phyloP scores from a whole-genome alignment of 148 eudicot genomes.

The Camellia japonica region DNA sequence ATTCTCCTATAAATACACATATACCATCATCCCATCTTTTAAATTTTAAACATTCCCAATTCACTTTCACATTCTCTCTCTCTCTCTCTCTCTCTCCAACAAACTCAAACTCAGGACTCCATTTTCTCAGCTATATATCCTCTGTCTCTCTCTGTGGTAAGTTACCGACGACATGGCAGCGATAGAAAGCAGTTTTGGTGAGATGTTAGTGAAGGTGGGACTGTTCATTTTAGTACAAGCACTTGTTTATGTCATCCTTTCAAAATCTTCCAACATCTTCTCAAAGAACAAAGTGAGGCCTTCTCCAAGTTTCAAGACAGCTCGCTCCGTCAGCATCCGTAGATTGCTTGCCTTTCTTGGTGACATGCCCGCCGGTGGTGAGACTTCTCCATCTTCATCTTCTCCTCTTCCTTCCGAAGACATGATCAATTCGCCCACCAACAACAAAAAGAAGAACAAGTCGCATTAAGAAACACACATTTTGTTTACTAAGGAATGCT shows the following conservation, averaged over 20 bases:
- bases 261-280: slow-evolving; percentile 42
- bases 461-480: too few relatives aligned
- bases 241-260: slow-evolving; percentile 39
- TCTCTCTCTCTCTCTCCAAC: too few relatives aligned
- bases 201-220: slow-evolving; percentile 26
- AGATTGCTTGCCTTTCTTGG: slow-evolving; percentile 32
- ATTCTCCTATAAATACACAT: too few relatives aligned
- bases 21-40: too few relatives aligned
- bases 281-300: slow-evolving; percentile 22
- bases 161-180: background rate
- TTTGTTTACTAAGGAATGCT: too few relatives aligned
- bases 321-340: slow-evolving; percentile 42
- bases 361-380: slow-evolving; percentile 42
- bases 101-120: too few relatives aligned
- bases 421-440: background rate
- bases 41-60: too few relatives aligned
- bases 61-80: too few relatives aligned
- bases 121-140: too few relatives aligned
- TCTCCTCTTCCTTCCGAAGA: background rate
- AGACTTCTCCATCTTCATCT: slow-evolving; percentile 22
- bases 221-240: slow-evolving; percentile 40
- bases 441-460: too few relatives aligned
- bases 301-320: slow-evolving; percentile 27
- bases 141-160: too few relatives aligned
- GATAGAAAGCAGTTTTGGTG: slow-evolving; percentile 16